These are phyloP conservation scores for Phytophthora pini DNA, from an alignment of 352 stramenopile species.

Conservation along the genomic window DNA sequence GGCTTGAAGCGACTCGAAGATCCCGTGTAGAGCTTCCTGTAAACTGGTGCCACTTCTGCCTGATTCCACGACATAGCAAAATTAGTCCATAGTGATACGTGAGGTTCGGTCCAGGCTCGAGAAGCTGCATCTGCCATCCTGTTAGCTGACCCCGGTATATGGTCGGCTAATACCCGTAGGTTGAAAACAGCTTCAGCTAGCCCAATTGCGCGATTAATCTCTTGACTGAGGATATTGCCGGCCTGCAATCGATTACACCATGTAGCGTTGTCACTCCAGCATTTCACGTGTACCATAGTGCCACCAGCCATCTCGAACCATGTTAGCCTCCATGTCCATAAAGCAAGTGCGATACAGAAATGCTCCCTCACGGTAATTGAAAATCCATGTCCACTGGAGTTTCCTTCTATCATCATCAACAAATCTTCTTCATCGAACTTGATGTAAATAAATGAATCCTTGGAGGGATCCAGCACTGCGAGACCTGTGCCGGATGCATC, in stretches of 20 bases:
- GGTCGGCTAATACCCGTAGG: constrained; percentile 13
- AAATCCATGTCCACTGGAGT: too few species aligned
- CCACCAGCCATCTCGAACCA: too few species aligned
- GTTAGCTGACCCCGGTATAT: constrained; percentile 28
- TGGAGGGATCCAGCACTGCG: too few species aligned
- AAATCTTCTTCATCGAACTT: too few species aligned
- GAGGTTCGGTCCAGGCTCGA: constrained; percentile 20
- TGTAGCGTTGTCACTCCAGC: constrained; percentile 36
- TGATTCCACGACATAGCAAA: constrained; percentile 15
- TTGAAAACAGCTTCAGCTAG: constrained; percentile 24
- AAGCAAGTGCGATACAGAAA: too few species aligned
- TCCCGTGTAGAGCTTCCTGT: constrained; percentile 27
- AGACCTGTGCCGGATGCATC: too few species aligned
- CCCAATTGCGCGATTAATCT: constrained; percentile 46
- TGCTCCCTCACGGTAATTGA: too few species aligned
- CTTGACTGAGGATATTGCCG: constrained; percentile 32
- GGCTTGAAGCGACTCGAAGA: constrained; percentile 26
- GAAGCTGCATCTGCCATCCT: constrained; percentile 39
- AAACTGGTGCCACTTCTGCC: constrained; percentile 1
- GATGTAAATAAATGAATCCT: too few species aligned
- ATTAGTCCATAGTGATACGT: constrained; percentile 21
- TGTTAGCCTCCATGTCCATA: too few species aligned
- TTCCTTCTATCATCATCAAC: too few species aligned
- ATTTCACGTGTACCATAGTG: constrained; percentile 19
- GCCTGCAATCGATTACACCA: constrained; percentile 28